Evolutionary conservation across 352 stramenopile species (phyloP).

Genomic region (Globisporangium irregulare): DNA sequence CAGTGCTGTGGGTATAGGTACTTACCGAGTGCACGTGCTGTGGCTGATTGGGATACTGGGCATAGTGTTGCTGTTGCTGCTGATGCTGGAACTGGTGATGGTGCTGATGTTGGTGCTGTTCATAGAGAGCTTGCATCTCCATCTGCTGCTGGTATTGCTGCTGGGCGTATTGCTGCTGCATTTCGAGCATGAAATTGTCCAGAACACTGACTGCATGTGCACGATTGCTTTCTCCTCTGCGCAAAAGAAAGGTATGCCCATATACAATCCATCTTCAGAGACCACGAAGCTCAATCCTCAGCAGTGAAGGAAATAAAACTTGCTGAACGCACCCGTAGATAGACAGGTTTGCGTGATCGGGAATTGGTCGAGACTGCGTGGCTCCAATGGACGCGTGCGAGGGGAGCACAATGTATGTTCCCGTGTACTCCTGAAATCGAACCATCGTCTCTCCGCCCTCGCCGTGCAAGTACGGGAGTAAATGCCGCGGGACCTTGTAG

Average conservation of each 20-base stretch:
- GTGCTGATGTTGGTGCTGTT: constrained; percentile 33
- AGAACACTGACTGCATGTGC: constrained; percentile 54
- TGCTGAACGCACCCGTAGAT: constrained; percentile 61
- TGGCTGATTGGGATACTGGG: constrained; percentile 19
- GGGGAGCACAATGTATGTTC: constrained; percentile 73
- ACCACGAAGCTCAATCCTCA: neutral
- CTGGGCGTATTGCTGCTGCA: constrained; percentile 46
- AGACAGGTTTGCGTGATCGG: constrained; percentile 48
- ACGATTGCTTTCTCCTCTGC: constrained; percentile 42
- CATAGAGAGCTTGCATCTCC: constrained; percentile 20
- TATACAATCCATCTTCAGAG: neutral
- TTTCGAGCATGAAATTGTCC: constrained; percentile 59
- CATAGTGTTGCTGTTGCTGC: constrained; percentile 20
- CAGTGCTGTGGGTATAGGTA: constrained; percentile 11
- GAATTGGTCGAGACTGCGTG: constrained; percentile 9
- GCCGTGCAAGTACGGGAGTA: constrained; percentile 70
- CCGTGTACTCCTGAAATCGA: constrained; percentile 76
- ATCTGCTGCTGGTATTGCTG: constrained; percentile 36
- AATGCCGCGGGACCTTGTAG: constrained; percentile 61
- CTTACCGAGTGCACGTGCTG: constrained; percentile 16
- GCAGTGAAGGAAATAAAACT: neutral
- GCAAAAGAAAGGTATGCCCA: neutral
- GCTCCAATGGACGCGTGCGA: constrained; percentile 23
- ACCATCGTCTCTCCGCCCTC: constrained; percentile 67
- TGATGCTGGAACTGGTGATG: constrained; percentile 28